Conservation (phyloP, 345 rosid species). For the Euphorbia tirucalli region DNA sequence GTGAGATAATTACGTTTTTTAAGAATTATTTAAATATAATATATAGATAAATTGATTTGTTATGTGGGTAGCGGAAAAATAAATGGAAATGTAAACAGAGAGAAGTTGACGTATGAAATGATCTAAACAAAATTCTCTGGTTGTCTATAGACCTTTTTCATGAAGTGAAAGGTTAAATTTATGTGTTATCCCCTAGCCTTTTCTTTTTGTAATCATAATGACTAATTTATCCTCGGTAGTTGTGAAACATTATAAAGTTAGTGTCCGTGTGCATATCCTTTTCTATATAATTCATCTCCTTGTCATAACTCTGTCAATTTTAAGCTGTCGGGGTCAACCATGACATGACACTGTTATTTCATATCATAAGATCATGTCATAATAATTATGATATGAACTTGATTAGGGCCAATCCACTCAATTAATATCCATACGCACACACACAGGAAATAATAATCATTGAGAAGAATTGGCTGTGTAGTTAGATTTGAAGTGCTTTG, state of each 20-base stretch:
- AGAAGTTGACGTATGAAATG: neutral
- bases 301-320: neutral
- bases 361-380: neutral
- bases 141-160: neutral
- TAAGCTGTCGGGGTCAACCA: neutral
- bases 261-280: neutral
- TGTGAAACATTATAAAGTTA: too few relatives aligned
- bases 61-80: neutral
- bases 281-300: neutral
- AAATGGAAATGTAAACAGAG: neutral
- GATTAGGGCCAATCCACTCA: conserved; percentile 4
- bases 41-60: neutral
- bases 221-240: neutral
- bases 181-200: neutral
- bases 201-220: neutral
- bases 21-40: too few relatives aligned
- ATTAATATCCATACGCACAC: neutral
- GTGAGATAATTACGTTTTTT: neutral
- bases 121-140: neutral
- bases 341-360: neutral
- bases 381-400: neutral
- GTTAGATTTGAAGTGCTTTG: conserved; percentile 2
- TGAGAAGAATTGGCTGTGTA: neutral
- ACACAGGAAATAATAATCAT: neutral
- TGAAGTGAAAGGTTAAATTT: neutral